Evolutionary conservation across 306 rosid species (phyloP).

Genomic region (Quillaja saponaria): DNA sequence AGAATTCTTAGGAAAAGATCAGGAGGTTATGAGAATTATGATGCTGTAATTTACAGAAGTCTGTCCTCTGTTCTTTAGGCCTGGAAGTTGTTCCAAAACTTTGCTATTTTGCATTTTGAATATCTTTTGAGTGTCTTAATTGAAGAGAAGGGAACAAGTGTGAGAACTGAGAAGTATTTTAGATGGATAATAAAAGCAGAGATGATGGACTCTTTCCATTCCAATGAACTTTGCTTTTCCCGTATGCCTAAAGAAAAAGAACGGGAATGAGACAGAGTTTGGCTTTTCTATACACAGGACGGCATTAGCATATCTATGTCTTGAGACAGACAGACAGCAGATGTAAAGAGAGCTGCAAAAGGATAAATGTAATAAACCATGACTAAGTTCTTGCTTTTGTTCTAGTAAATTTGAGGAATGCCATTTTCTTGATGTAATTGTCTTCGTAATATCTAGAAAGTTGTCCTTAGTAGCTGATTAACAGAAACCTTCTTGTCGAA

Average conservation of each 20-base stretch:
- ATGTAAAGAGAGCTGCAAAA: background rate
- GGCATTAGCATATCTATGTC: background rate
- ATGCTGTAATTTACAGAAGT: background rate
- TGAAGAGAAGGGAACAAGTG: background rate
- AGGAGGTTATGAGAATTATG: background rate
- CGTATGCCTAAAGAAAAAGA: constrained; percentile 5
- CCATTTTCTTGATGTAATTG: background rate
- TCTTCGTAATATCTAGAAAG: constrained; percentile 1
- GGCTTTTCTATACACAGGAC: background rate
- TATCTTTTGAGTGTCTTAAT: background rate
- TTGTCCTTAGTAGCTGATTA: background rate
- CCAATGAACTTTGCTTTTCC: background rate
- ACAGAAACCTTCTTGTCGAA: constrained; percentile 23
- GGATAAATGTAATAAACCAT: background rate
- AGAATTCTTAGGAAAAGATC: too few species aligned
- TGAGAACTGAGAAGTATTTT: background rate
- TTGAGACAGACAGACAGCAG: background rate
- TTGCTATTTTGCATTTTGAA: background rate
- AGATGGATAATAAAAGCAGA: constrained; percentile 5
- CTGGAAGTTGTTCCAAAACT: constrained; percentile 9
- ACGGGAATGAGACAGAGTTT: background rate
- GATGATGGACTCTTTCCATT: background rate
- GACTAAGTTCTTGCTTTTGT: constrained; percentile 10
- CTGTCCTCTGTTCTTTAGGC: background rate
- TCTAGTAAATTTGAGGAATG: background rate